phyloP scores from a whole-genome alignment of 139 green algal species.

The Chlamydomonas eustigma region DNA sequence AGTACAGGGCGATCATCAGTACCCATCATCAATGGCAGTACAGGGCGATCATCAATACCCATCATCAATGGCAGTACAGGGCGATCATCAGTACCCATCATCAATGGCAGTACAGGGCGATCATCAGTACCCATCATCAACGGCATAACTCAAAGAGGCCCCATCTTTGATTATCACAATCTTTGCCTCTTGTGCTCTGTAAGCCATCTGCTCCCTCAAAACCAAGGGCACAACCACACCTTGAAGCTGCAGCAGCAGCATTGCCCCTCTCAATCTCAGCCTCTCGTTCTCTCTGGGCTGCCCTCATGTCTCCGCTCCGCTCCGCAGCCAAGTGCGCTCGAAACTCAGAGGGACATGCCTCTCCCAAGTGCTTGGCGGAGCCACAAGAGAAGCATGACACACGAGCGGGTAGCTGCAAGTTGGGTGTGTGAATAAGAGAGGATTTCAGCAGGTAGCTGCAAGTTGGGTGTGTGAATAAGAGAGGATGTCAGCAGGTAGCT shows the following conservation, averaged over 20 bases:
- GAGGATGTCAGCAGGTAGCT: neutral
- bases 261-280: slow-evolving; percentile 13
- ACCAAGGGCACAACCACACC: too few species aligned
- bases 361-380: slow-evolving; percentile 28
- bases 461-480: neutral
- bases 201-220: too few species aligned
- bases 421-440: neutral
- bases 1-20: too few species aligned
- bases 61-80: too few species aligned
- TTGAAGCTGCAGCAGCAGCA: neutral
- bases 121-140: too few species aligned
- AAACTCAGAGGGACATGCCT: slow-evolving; percentile 35
- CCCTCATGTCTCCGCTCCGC: slow-evolving; percentile 26
- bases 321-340: slow-evolving; percentile 41
- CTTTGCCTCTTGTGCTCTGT: too few species aligned
- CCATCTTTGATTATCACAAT: too few species aligned
- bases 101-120: too few species aligned
- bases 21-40: too few species aligned
- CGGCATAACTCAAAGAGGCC: too few species aligned
- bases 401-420: neutral
- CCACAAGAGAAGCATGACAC: slow-evolving; percentile 19
- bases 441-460: neutral
- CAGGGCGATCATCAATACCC: too few species aligned
- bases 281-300: slow-evolving; percentile 13
- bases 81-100: too few species aligned